A percentile compares a stretch with the other conserved stretches of the same genome.
Conservation (phyloP, 228 moss, liverwort and hornwort species). For the Sphagnum magellanicum region DNA sequence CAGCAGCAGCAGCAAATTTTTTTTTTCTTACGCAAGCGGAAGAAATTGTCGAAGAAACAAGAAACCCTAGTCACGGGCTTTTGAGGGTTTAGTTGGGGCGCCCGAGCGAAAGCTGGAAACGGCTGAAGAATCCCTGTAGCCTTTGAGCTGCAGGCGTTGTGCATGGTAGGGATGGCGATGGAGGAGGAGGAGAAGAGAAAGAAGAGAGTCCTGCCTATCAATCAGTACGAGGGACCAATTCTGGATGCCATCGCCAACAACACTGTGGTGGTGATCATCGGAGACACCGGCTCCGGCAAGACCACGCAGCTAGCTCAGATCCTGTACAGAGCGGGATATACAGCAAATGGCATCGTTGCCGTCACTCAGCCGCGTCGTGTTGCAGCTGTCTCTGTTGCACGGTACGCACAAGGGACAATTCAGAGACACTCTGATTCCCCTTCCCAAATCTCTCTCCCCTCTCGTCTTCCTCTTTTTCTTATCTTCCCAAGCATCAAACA, state of each 20-base stretch:
- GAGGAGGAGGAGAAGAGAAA: constrained; percentile 32
- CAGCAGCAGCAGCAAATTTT: too few species aligned
- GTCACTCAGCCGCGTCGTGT: constrained; percentile 93
- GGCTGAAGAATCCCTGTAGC: not conserved
- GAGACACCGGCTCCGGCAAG: constrained; percentile 97
- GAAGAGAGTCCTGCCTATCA: constrained; percentile 65
- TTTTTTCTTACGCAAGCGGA: too few species aligned
- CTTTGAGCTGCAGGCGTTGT: not conserved
- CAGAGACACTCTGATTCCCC: too few species aligned
- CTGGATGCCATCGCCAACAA: constrained; percentile 58
- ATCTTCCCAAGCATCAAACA: not conserved
- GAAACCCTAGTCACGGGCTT: too few species aligned
- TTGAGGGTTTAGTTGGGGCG: not conserved
- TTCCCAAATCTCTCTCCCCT: not conserved
- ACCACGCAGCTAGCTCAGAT: constrained; percentile 96
- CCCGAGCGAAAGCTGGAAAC: not conserved
- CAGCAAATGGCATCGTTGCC: constrained; percentile 59
- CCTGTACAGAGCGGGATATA: constrained; percentile 82
- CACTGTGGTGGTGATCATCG: constrained; percentile 71
- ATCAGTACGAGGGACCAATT: constrained; percentile 71
- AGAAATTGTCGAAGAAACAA: too few species aligned
- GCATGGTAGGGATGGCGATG: not conserved
- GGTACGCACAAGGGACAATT: constrained; percentile 15
- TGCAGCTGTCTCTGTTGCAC: constrained; percentile 89
- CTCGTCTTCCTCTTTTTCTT: not conserved